A percentile compares a stretch with the other conserved stretches of the same genome.
Evolutionary conservation across 2,329 filamentous ascomycete species (phyloP).

Genomic region (Aspergillus japonicus): DNA sequence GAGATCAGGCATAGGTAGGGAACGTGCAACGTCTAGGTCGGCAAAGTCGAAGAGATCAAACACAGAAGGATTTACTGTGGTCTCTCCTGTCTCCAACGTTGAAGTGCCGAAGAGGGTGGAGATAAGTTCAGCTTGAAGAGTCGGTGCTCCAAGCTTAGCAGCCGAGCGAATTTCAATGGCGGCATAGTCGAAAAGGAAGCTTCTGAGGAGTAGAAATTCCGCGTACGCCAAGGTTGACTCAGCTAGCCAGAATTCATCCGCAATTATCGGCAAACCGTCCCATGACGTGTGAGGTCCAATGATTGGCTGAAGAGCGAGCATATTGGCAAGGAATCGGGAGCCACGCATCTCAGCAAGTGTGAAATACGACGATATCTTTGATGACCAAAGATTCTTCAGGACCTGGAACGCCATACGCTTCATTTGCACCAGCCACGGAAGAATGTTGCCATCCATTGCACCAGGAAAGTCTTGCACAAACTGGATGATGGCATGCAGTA

Average conservation of each 20-base stretch:
- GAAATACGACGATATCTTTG: conserved; percentile 71
- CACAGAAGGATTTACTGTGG: conserved; percentile 68
- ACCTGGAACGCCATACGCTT: conserved; percentile 71
- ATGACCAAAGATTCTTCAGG: conserved; percentile 78
- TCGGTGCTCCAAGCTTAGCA: conserved; percentile 67
- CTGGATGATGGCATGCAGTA: conserved; percentile 79
- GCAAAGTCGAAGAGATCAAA: conserved; percentile 95
- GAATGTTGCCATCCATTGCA: conserved; percentile 58
- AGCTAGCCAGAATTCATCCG: conserved; percentile 67
- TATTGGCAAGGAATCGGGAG: conserved; percentile 74
- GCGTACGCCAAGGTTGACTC: conserved; percentile 68
- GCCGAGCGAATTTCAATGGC: conserved; percentile 80
- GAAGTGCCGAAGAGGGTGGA: conserved; percentile 71
- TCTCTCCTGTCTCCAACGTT: conserved; percentile 64
- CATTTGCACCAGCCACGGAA: conserved; percentile 67
- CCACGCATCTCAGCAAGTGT: conserved; percentile 76
- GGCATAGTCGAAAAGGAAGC: conserved; percentile 79
- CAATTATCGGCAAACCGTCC: conserved; percentile 64
- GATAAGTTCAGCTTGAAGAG: conserved; percentile 65
- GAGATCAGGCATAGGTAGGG: conserved; percentile 53
- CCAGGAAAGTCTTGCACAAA: conserved; percentile 70
- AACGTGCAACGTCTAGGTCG: conserved; percentile 57
- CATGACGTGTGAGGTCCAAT: conserved; percentile 69
- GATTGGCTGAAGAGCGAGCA: conserved; percentile 70
- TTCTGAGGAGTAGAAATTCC: conserved; percentile 75